Conservation (phyloP, 768 basidiomycete species). For the Lactarius hatsudake region DNA sequence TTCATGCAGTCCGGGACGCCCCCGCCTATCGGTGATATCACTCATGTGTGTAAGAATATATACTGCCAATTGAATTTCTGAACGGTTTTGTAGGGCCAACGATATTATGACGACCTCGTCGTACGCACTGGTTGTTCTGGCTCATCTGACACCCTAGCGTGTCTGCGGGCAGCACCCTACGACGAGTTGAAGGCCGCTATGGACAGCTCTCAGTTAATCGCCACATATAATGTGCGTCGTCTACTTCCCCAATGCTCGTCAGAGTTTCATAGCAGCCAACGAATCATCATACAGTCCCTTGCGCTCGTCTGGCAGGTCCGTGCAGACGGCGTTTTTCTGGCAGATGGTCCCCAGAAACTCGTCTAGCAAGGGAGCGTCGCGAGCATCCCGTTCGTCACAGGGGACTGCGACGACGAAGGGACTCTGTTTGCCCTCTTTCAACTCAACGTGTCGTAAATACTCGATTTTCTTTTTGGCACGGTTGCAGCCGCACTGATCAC, state of each 20-base stretch:
- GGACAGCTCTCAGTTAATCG: slow-evolving; percentile 32
- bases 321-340: slow-evolving; percentile 41
- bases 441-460: slow-evolving; percentile 32
- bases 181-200: slow-evolving; percentile 30
- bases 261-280: background rate
- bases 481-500: background rate
- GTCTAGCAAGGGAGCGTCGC: slow-evolving; percentile 38
- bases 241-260: background rate
- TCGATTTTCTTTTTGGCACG: background rate
- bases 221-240: slow-evolving; percentile 33
- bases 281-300: slow-evolving; percentile 27
- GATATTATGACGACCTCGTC: slow-evolving; percentile 43
- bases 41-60: slow-evolving; percentile 35
- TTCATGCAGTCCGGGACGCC: slow-evolving; percentile 46
- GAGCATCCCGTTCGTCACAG: slow-evolving; percentile 29
- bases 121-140: slow-evolving; percentile 38
- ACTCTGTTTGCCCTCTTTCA: slow-evolving; percentile 27
- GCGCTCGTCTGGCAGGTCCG: slow-evolving; percentile 38
- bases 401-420: slow-evolving; percentile 34
- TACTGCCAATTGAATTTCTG: background rate
- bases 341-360: slow-evolving; percentile 34
- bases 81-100: slow-evolving; percentile 30
- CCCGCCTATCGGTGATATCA: slow-evolving; percentile 33
- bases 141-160: slow-evolving; percentile 39
- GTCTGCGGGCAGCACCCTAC: slow-evolving; percentile 41